Base-by-base conservation (phyloP, 2,329 filamentous ascomycete genomes). In the Paracoccidioides lutzii region DNA sequence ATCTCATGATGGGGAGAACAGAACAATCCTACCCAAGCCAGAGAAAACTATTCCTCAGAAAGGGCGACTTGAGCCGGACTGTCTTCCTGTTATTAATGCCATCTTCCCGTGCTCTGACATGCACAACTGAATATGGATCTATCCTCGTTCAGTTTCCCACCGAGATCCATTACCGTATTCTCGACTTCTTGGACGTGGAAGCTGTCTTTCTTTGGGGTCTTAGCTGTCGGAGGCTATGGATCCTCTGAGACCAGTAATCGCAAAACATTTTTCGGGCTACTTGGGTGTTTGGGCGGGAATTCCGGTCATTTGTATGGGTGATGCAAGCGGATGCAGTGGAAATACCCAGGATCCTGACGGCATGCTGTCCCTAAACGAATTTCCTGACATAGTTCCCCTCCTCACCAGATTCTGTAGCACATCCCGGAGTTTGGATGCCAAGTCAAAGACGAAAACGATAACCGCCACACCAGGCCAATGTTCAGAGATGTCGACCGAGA, bases 211-310 rank as follows among this genome's bases (percentile, higher is more conserved):
- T 53, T 12, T 53, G 61, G 9, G 60, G 62, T 38, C 54, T 63
- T 10, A 58, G 54, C 14, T 61, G 59, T 55, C 56, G 55, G 38
- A 59, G 59, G 38, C 59, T 64, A 15, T 64, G 61, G 61, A 56
- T 56, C 5, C 48, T 63, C 60, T 58, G 8, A 56, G 59, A 5
- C 35, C 52, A 10, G 51, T 59, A 28, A 60, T 63, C 35, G 55
- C 59, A 30, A 55, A 55, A 10, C 56, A 61, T 54, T 65, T 61
- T 53, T 42, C 57, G 10, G 52, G 57, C n/a, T 59, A 58, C 12
- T 45, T 67, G 8, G 64, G 62, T 8, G 44, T 22, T 38, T 70
- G 65, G 66, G 63, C 66, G 7, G 64, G 65, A 3, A 61, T 62
- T 55, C 62, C 60, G 14, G 61, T 70, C 8, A 60, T 68, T 32